These are phyloP conservation scores for Kodamaea kaohsiungensis DNA, from an alignment of 805 yeast species.

Conservation along the genomic window DNA sequence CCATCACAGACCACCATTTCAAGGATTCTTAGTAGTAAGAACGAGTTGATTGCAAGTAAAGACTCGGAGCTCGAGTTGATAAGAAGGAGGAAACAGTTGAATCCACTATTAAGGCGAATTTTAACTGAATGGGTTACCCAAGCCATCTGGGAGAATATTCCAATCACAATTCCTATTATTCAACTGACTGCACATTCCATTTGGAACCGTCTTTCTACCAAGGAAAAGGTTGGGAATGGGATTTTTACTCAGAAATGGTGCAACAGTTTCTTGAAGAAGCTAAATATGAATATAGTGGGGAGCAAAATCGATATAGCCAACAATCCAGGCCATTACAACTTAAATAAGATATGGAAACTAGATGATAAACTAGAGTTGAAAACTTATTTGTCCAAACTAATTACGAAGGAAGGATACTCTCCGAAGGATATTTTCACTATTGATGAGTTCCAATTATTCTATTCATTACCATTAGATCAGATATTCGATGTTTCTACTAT, in stretches of 20 bases:
- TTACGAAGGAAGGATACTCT: slow-evolving; percentile 34
- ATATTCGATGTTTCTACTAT: slow-evolving; percentile 48
- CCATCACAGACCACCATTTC: slow-evolving; percentile 72
- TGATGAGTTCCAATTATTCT: slow-evolving; percentile 61
- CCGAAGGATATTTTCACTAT: slow-evolving; percentile 57
- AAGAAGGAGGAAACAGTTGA: slow-evolving; percentile 55
- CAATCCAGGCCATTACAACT: slow-evolving; percentile 27
- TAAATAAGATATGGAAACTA: slow-evolving; percentile 58
- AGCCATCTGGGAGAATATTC: slow-evolving; percentile 65
- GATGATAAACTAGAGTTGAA: slow-evolving; percentile 57
- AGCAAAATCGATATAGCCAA: slow-evolving; percentile 41
- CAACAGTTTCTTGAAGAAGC: slow-evolving; percentile 44
- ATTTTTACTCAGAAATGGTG: slow-evolving; percentile 69
- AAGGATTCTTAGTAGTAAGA: slow-evolving; percentile 57
- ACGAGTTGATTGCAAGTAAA: slow-evolving; percentile 50
- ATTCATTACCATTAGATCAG: slow-evolving; percentile 61
- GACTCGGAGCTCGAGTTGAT: slow-evolving; percentile 53
- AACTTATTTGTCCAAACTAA: slow-evolving; percentile 36
- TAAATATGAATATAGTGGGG: slow-evolving; percentile 53
- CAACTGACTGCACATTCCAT: slow-evolving; percentile 63
- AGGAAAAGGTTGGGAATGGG: slow-evolving; percentile 61
- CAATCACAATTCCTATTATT: slow-evolving; percentile 62
- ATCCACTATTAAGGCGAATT: slow-evolving; percentile 56
- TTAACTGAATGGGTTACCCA: slow-evolving; percentile 71
- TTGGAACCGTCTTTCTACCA: slow-evolving; percentile 59